Conservation (phyloP, 768 basidiomycete species). For the Tylopilus felleus region DNA sequence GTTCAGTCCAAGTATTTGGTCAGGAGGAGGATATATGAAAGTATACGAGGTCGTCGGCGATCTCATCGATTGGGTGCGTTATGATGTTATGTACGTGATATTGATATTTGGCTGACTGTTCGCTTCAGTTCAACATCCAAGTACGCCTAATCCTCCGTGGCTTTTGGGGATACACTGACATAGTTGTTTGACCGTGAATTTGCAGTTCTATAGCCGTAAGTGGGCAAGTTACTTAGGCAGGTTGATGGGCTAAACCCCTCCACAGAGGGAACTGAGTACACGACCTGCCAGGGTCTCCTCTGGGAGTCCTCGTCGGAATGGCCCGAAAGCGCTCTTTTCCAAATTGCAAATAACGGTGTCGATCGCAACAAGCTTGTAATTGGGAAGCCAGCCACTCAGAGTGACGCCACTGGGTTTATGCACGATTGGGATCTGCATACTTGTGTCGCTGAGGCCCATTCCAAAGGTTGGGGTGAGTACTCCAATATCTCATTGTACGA, state of each 20-base stretch:
- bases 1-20: slow-evolving; percentile 34
- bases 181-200: neutral
- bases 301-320: slow-evolving; percentile 51
- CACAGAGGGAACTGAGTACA: slow-evolving; percentile 55
- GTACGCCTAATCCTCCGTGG: slow-evolving; percentile 9
- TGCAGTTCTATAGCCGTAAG: slow-evolving; percentile 27
- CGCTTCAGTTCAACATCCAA: slow-evolving; percentile 40
- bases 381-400: slow-evolving; percentile 41
- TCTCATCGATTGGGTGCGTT: slow-evolving; percentile 42
- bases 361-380: slow-evolving; percentile 49
- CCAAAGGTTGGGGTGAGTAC: slow-evolving; percentile 60
- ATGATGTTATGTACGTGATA: neutral
- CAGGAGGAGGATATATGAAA: slow-evolving; percentile 39
- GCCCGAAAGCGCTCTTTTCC: slow-evolving; percentile 54
- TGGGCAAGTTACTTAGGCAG: slow-evolving; percentile 14
- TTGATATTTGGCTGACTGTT: neutral
- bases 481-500: neutral
- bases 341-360: slow-evolving; percentile 44
- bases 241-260: slow-evolving; percentile 15
- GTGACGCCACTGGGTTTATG: slow-evolving; percentile 49
- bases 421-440: slow-evolving; percentile 47
- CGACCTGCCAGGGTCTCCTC: slow-evolving; percentile 55
- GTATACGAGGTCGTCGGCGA: slow-evolving; percentile 37
- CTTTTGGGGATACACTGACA: neutral
- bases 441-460: slow-evolving; percentile 59